Evolutionary conservation across 2,329 filamentous ascomycete species (phyloP), one percentile per base, ranked within the genome.

Genomic region (Aspergillus unguis): DNA sequence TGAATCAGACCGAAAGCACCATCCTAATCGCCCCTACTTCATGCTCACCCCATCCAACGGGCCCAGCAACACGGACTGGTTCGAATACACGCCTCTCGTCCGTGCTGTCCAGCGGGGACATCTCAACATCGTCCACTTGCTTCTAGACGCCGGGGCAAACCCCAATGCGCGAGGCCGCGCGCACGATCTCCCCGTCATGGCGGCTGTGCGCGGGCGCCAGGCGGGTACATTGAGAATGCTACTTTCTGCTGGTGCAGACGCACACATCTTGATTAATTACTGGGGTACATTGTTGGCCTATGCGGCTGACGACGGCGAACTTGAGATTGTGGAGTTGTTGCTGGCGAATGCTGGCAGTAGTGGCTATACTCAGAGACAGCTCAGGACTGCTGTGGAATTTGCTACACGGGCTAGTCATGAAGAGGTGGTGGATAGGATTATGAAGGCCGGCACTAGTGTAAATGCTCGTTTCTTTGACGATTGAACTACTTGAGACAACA

Each of bases 321-420:
- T 36, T 36, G 17, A 36, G 11, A 36, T 36, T 10, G 11, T 36
- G 6, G 4, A 5, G 35, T 11, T 36, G 17, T 11, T 36, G 35
- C 35, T 36, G 35, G 33, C n/a, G 33, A 36, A 11, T 4, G n/a
- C n/a, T n/a, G 33, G n/a, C 23, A 45, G 44, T 37, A 54, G 51
- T 45, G 41, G 43, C 49, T 55, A 55, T 55, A 17, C 17, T 17
- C 17, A 17, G 17, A 17, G 17, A 1, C 17, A 17, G 17, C 17
- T 17, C 17, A 17, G 17, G 17, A 17, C 17, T 1, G 17, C 17
- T 17, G 17, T 17, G 17, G 17, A 17, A 17, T 17, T 17, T 17
- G 17, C 17, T 17, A 17, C 17, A 17, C 17, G 17, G 17, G 17
- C 17, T 17, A 17, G 17, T 17, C 17, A 17, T 17, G 17, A 17